Conservation (phyloP, 208 protist genomes). For the Trichomonas vaginalis region DNA sequence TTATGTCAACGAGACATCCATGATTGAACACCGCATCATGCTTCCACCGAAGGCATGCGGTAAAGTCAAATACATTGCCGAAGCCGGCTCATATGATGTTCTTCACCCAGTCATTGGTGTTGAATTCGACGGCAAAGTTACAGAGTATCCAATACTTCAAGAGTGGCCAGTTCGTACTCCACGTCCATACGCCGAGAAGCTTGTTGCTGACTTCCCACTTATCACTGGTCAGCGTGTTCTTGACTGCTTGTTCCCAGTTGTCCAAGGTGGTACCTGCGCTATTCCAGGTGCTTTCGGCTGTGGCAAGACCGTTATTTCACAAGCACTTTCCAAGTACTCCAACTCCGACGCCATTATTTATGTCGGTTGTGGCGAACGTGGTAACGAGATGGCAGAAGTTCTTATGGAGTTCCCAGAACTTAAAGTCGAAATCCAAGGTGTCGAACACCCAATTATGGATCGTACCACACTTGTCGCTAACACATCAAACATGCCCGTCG, state of each 20-base stretch:
- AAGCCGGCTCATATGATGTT: conserved; percentile 71
- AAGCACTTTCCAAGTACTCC: conserved; percentile 98
- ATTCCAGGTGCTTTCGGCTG: conserved; percentile 99
- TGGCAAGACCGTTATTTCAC: conserved; percentile 99
- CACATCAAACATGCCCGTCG: conserved; percentile 99
- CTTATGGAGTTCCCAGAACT: conserved; percentile 97
- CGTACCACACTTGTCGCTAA: conserved; percentile 98
- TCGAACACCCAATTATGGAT: conserved; percentile 96
- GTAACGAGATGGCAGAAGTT: conserved; percentile 99
- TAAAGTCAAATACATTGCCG: conserved; percentile 68
- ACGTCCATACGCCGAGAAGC: conserved; percentile 69
- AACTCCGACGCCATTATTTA: conserved; percentile 99
- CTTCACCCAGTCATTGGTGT: conserved; percentile 40
- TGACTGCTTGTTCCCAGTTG: conserved; percentile 90
- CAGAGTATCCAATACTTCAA: conserved; percentile 73
- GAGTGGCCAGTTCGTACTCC: conserved; percentile 80
- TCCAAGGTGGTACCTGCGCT: conserved; percentile 96
- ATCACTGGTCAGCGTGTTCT: conserved; percentile 94
- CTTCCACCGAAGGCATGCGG: conserved; percentile 71
- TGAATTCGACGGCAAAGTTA: conserved; percentile 43
- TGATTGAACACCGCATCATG: conserved; percentile 91
- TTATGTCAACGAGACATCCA: conserved; percentile 75
- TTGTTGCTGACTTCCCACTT: conserved; percentile 78
- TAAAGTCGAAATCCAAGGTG: conserved; percentile 62
- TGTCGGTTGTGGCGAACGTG: conserved; percentile 97